Percentiles rank a stretch among this genome's conserved stretches.
phyloP scores from a whole-genome alignment of 2,329 filamentous ascomycete species.

The Diaporthe sp. region DNA sequence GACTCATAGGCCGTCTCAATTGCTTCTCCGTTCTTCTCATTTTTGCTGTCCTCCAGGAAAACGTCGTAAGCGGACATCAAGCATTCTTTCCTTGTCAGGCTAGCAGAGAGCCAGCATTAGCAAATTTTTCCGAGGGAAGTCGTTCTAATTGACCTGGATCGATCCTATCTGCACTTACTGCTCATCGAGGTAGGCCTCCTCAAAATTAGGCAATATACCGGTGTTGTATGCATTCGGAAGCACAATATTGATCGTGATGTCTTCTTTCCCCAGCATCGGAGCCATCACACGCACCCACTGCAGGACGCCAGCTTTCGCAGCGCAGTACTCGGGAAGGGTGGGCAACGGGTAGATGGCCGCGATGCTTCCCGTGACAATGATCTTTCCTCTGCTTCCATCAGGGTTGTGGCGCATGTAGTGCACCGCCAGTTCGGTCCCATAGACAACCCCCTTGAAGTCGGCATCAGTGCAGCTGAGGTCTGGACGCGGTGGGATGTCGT shows the following conservation, averaged over 20 bases:
- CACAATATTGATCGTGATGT: constrained; percentile 2
- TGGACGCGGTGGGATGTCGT: background rate
- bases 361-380: constrained; percentile 13
- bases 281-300: constrained; percentile 20
- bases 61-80: constrained; percentile 7
- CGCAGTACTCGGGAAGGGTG: constrained; percentile 16
- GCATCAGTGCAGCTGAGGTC: constrained; percentile 43
- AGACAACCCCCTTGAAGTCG: constrained; percentile 41
- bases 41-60: background rate
- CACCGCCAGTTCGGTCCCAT: constrained; percentile 36
- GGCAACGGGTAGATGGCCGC: background rate
- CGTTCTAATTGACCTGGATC: background rate
- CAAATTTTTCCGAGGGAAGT: background rate
- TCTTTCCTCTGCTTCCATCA: background rate
- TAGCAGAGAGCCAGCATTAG: background rate
- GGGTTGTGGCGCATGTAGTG: constrained; percentile 40
- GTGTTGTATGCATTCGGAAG: background rate
- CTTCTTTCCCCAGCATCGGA: constrained; percentile 11
- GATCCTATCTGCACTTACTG: background rate
- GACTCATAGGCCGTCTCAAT: constrained; percentile 13
- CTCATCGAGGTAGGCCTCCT: background rate
- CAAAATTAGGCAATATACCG: background rate
- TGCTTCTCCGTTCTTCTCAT: background rate
- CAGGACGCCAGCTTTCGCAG: background rate
- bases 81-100: constrained; percentile 13